A percentile compares a stretch with the other conserved stretches of the same genome.
Conservation (phyloP, 192 early-diverging fungal species). For the Neocallimastix lanati region DNA sequence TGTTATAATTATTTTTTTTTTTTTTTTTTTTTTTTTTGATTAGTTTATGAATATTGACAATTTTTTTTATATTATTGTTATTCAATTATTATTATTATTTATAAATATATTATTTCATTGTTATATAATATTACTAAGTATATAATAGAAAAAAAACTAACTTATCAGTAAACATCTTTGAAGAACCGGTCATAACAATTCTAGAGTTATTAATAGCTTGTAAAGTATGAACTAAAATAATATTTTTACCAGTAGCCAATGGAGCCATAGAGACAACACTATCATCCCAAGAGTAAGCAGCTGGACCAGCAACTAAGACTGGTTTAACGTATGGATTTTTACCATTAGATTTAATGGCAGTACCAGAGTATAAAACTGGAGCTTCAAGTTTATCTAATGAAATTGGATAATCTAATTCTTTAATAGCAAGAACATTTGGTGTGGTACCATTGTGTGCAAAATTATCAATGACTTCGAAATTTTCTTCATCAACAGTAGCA, state of each 20-base stretch:
- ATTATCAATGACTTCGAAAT: constrained; percentile 54
- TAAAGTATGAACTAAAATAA: constrained; percentile 62
- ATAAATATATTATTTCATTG: no score
- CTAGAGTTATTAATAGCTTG: constrained; percentile 82
- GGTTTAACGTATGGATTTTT: constrained; percentile 44
- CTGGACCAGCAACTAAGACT: constrained; percentile 27
- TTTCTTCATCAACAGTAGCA: constrained; percentile 59
- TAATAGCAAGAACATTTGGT: constrained; percentile 16
- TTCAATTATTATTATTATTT: no score
- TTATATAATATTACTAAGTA: no score
- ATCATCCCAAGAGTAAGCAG: constrained; percentile 48
- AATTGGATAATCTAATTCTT: constrained; percentile 4
- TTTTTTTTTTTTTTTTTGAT: no score
- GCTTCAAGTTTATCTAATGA: constrained; percentile 9
- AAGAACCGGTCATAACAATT: constrained; percentile 61
- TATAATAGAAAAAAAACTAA: no score
- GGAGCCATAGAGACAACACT: constrained; percentile 13
- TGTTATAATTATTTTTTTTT: no score
- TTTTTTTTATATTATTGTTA: no score
- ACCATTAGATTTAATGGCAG: constrained; percentile 47
- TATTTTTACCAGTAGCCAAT: constrained; percentile 27
- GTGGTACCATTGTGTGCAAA: constrained; percentile 24
- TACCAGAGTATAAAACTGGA: constrained; percentile 56
- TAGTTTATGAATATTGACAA: no score
- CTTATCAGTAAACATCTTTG: constrained; percentile 63